A percentile compares a stretch with the other conserved stretches of the same genome.
Conservation (phyloP, 2,329 filamentous ascomycete genomes). For the Cordyceps fumosorosea region DNA sequence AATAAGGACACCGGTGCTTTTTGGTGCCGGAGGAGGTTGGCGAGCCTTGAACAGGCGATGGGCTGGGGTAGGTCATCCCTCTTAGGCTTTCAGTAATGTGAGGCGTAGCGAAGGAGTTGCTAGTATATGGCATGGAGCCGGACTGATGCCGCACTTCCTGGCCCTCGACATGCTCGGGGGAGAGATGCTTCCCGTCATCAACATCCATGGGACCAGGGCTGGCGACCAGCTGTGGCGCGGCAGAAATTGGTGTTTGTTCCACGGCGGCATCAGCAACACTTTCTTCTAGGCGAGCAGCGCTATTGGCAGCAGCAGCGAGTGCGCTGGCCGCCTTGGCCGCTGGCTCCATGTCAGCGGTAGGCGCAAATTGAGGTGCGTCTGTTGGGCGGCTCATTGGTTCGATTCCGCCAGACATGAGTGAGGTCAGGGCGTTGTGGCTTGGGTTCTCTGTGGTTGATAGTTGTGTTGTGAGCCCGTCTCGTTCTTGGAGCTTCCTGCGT, state of each 20-base stretch:
- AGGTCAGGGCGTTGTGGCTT: slow-evolving; percentile 45
- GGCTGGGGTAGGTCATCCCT: slow-evolving; percentile 53
- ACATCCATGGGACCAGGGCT: slow-evolving; percentile 51
- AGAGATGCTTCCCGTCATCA: slow-evolving; percentile 34
- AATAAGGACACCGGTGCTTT: slow-evolving; percentile 95
- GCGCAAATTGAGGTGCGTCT: slow-evolving; percentile 41
- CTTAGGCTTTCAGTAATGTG: slow-evolving; percentile 42
- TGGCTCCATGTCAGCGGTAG: slow-evolving; percentile 38
- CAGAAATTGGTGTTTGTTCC: slow-evolving; percentile 34
- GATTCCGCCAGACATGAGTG: slow-evolving; percentile 47
- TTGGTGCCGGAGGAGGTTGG: slow-evolving; percentile 62
- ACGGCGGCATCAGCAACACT: slow-evolving; percentile 34
- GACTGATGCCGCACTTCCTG: slow-evolving; percentile 46
- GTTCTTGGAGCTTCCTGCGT: background rate
- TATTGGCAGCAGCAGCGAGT: slow-evolving; percentile 27
- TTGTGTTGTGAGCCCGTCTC: slow-evolving; percentile 26
- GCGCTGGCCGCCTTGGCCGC: slow-evolving; percentile 31
- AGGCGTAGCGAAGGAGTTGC: slow-evolving; percentile 37
- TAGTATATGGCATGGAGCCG: slow-evolving; percentile 50
- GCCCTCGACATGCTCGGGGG: slow-evolving; percentile 34
- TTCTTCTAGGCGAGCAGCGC: slow-evolving; percentile 31
- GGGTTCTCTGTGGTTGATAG: slow-evolving; percentile 46
- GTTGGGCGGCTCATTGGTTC: slow-evolving; percentile 50
- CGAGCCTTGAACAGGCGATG: slow-evolving; percentile 35
- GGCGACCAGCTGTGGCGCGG: slow-evolving; percentile 38